These are phyloP conservation scores for Aspergillus neotritici DNA, from an alignment of 2,329 filamentous ascomycete genomes.

Conservation along the genomic window DNA sequence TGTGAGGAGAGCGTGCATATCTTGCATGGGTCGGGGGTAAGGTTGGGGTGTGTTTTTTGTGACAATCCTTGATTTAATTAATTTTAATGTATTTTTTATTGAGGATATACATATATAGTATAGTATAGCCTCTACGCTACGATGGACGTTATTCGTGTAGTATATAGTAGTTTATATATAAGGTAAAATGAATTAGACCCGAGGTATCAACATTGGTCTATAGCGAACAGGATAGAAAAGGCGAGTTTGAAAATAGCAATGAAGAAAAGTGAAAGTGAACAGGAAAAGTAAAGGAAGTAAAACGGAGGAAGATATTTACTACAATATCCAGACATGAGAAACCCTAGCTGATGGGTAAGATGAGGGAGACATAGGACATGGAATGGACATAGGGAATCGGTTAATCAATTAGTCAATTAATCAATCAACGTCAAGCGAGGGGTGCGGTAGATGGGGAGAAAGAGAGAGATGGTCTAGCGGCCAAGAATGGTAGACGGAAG, in stretches of 20 bases:
- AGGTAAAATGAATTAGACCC: too few relatives aligned
- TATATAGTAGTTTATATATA: too few relatives aligned
- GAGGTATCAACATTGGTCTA: too few relatives aligned
- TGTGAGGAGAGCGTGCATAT: constrained; percentile 15
- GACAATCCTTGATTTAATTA: constrained; percentile 5
- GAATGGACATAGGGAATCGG: not conserved
- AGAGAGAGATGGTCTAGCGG: not conserved
- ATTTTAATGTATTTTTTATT: not conserved
- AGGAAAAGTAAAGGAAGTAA: too few relatives aligned
- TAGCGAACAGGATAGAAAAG: not conserved
- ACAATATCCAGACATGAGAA: constrained; percentile 4
- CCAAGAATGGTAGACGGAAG: constrained; percentile 1
- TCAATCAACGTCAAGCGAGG: too few relatives aligned
- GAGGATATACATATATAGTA: too few relatives aligned
- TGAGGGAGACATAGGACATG: not conserved
- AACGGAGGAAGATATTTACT: not conserved
- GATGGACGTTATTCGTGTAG: too few relatives aligned
- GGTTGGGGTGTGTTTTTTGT: constrained; percentile 18
- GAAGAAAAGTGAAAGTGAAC: not conserved
- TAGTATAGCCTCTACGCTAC: too few relatives aligned
- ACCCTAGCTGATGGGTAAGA: not conserved
- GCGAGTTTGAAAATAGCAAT: not conserved
- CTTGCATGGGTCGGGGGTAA: constrained; percentile 16
- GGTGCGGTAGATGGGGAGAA: not conserved
- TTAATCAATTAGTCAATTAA: not conserved